These are phyloP conservation scores for Symbiodinium natans DNA, from an alignment of 73 alveolate species.

Conservation along the genomic window DNA sequence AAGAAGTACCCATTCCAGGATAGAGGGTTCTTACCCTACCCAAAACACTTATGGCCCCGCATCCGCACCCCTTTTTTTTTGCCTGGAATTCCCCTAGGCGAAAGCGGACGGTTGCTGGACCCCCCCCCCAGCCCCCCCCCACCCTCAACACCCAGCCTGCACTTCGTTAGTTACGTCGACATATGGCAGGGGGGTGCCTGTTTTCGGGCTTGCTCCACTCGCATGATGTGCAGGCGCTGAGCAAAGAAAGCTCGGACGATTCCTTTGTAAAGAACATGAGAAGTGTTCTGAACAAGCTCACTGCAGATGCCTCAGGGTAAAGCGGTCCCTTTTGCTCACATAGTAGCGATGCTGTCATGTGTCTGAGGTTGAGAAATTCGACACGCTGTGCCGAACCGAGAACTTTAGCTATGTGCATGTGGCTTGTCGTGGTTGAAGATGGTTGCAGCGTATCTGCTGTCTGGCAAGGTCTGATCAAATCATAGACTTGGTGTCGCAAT, in stretches of 20 bases:
- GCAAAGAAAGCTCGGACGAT: slow-evolving; percentile 81
- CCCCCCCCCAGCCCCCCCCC: too few relatives aligned
- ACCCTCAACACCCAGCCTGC: too few relatives aligned
- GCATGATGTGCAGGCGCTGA: slow-evolving; percentile 7
- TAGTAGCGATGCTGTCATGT: neutral
- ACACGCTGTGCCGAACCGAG: slow-evolving; percentile 9
- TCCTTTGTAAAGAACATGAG: slow-evolving; percentile 59
- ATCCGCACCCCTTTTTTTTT: too few relatives aligned
- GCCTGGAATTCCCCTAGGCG: too few relatives aligned
- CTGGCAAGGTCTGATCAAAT: slow-evolving; percentile 64
- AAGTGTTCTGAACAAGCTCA: slow-evolving; percentile 65
- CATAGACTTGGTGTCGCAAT: slow-evolving; percentile 49
- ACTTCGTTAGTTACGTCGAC: too few relatives aligned
- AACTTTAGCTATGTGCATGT: too few relatives aligned
- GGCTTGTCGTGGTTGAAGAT: neutral
- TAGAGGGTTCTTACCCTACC: too few relatives aligned
- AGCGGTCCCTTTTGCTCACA: neutral
- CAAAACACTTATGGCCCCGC: too few relatives aligned
- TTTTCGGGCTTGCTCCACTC: too few relatives aligned
- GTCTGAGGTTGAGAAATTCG: slow-evolving; percentile 55
- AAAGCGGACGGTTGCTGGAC: too few relatives aligned
- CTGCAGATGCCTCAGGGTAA: neutral
- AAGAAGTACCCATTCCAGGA: too few relatives aligned
- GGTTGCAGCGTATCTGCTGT: neutral
- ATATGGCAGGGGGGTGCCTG: too few relatives aligned